A percentile compares a stretch with the other conserved stretches of the same genome.
These are phyloP conservation scores for Rhinocladiella similis DNA, from an alignment of 2,329 filamentous ascomycete species.

Conservation along the genomic window DNA sequence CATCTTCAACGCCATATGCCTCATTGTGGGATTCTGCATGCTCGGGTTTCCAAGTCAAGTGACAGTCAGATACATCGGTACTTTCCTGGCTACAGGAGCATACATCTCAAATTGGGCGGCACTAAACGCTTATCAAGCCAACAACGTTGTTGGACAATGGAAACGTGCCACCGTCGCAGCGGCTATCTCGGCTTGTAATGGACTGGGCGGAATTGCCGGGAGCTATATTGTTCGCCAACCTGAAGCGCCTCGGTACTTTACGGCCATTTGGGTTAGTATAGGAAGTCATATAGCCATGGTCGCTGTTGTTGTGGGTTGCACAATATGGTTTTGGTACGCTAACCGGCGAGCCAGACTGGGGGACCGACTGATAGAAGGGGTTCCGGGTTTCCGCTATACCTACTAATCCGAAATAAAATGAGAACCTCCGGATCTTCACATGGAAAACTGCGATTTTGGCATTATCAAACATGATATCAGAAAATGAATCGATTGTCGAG, in stretches of 20 bases:
- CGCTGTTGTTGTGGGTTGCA: slow-evolving; percentile 23
- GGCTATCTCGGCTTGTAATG: slow-evolving; percentile 61
- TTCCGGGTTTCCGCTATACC: slow-evolving; percentile 27
- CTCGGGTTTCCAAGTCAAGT: slow-evolving; percentile 61
- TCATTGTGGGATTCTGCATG: slow-evolving; percentile 66
- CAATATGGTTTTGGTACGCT: slow-evolving; percentile 27
- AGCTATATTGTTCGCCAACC: slow-evolving; percentile 64
- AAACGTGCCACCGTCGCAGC: slow-evolving; percentile 62
- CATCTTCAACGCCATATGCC: slow-evolving; percentile 61
- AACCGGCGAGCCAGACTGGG: slow-evolving; percentile 21
- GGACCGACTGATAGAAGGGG: slow-evolving; percentile 25
- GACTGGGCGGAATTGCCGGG: slow-evolving; percentile 64
- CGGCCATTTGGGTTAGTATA: slow-evolving; percentile 68
- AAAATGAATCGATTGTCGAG: background rate
- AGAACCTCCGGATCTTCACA: no score
- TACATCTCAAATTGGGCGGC: slow-evolving; percentile 71
- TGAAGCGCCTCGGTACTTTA: slow-evolving; percentile 64
- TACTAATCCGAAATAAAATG: slow-evolving; percentile 14
- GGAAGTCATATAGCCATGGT: slow-evolving; percentile 39
- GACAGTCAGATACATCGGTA: slow-evolving; percentile 63
- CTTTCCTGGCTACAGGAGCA: slow-evolving; percentile 66
- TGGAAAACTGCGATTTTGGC: no score
- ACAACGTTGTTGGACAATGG: slow-evolving; percentile 66
- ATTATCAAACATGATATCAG: no score
- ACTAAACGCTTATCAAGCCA: slow-evolving; percentile 62